These are phyloP conservation scores for Obba rivulosa DNA, from an alignment of 768 basidiomycete genomes.

Conservation along the genomic window DNA sequence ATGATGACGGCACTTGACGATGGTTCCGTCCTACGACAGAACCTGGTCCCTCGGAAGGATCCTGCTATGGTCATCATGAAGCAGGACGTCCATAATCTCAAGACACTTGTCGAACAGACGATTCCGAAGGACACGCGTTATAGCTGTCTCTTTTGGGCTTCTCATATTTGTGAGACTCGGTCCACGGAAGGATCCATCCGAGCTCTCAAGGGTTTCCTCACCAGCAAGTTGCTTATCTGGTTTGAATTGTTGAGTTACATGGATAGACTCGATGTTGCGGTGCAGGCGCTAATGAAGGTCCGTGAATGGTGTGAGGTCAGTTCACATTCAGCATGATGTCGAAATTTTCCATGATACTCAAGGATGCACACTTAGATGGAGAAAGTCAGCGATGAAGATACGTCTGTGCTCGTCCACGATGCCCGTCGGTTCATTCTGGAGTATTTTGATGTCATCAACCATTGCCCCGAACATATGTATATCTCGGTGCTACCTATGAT, in stretches of 20 bases:
- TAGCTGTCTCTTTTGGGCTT: background rate
- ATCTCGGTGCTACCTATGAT: too few species aligned
- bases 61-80: background rate
- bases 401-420: too few species aligned
- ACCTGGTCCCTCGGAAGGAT: background rate
- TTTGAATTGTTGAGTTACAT: conserved; percentile 1
- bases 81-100: background rate
- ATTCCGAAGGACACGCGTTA: background rate
- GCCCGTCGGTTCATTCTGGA: too few species aligned
- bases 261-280: too few species aligned
- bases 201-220: background rate
- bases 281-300: too few species aligned
- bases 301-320: too few species aligned
- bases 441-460: too few species aligned
- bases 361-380: too few species aligned
- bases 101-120: background rate
- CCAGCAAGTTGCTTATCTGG: background rate
- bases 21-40: background rate
- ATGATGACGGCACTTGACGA: background rate
- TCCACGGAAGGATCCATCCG: background rate
- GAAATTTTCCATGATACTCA: too few species aligned
- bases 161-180: background rate
- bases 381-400: too few species aligned
- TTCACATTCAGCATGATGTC: too few species aligned
- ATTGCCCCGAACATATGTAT: too few species aligned